Percentiles rank a stretch among this genome's conserved stretches.
These are phyloP conservation scores for Picea mariana DNA, from an alignment of 83 land plant genomes.

Conservation along the genomic window DNA sequence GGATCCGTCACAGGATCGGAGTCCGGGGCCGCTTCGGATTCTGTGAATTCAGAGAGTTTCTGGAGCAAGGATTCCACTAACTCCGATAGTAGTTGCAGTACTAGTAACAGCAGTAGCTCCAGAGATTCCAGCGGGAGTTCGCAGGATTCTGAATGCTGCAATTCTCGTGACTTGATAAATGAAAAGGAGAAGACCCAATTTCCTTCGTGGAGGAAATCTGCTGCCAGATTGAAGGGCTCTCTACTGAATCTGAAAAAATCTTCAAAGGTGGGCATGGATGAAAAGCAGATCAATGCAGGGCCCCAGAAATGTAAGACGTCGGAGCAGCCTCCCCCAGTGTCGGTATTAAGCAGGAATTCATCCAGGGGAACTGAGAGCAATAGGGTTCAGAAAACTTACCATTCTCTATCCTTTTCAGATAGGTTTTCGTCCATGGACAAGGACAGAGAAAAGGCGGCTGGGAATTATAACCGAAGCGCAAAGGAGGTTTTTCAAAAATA, in stretches of 20 bases:
- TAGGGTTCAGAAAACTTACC: no score
- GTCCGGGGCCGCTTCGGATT: neutral
- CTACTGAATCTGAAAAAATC: neutral
- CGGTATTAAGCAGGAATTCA: neutral
- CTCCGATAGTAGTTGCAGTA: neutral
- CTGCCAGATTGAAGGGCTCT: neutral
- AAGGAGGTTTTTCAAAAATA: no score
- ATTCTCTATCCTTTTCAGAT: no score
- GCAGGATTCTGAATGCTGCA: neutral
- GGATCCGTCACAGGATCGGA: neutral
- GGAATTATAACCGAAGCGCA: no score
- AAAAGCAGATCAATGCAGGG: neutral
- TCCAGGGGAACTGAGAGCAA: neutral
- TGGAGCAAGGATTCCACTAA: slow-evolving; percentile 11
- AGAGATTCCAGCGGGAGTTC: slow-evolving; percentile 1
- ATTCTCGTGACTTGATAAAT: neutral
- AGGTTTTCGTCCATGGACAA: no score
- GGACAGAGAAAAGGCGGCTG: no score
- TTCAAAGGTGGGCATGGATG: neutral
- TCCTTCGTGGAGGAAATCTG: slow-evolving; percentile 4
- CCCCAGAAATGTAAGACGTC: neutral
- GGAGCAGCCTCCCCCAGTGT: neutral
- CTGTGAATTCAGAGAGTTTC: neutral
- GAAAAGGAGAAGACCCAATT: slow-evolving; percentile 6
- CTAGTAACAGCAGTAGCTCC: neutral